Percentiles rank a stretch among this genome's conserved stretches.
These are phyloP conservation scores for Wallacemonas sp. DNA, from an alignment of 208 protist genomes.

Conservation along the genomic window DNA sequence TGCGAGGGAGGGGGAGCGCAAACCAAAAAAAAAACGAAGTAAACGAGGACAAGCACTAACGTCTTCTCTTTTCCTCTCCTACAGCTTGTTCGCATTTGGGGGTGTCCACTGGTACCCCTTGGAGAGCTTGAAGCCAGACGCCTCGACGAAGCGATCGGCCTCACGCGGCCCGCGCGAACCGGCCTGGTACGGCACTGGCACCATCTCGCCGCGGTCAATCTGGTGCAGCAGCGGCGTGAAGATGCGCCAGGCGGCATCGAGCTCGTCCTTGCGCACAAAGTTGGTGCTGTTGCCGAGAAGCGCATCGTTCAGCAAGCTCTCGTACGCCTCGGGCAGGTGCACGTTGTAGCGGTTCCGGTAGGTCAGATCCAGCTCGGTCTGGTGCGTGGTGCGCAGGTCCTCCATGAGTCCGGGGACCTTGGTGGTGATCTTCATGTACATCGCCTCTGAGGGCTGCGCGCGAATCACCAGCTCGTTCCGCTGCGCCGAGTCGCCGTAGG, in stretches of 20 bases:
- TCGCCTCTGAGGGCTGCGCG: slow-evolving; percentile 91
- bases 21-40: slow-evolving; percentile 11
- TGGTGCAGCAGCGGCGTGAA: slow-evolving; percentile 90
- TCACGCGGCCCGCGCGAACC: slow-evolving; percentile 81
- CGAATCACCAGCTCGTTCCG: slow-evolving; percentile 94
- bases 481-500: slow-evolving; percentile 71
- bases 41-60: slow-evolving; percentile 3
- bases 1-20: too few species aligned
- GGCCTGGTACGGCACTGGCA: slow-evolving; percentile 73
- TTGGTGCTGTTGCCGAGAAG: slow-evolving; percentile 85
- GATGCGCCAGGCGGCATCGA: slow-evolving; percentile 91
- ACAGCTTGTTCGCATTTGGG: slow-evolving; percentile 57
- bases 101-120: slow-evolving; percentile 53
- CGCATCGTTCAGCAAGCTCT: slow-evolving; percentile 89
- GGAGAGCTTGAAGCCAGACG: slow-evolving; percentile 60
- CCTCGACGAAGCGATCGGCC: slow-evolving; percentile 64
- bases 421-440: slow-evolving; percentile 92
- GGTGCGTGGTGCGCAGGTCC: slow-evolving; percentile 72
- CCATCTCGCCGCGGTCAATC: slow-evolving; percentile 75
- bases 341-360: slow-evolving; percentile 84
- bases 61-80: neutral
- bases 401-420: slow-evolving; percentile 83
- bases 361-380: slow-evolving; percentile 90
- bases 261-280: slow-evolving; percentile 92
- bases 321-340: slow-evolving; percentile 89